Evolutionary conservation across 1,284 basidiomycete species (phyloP).

Genomic region (Wolfiporia cocos): DNA sequence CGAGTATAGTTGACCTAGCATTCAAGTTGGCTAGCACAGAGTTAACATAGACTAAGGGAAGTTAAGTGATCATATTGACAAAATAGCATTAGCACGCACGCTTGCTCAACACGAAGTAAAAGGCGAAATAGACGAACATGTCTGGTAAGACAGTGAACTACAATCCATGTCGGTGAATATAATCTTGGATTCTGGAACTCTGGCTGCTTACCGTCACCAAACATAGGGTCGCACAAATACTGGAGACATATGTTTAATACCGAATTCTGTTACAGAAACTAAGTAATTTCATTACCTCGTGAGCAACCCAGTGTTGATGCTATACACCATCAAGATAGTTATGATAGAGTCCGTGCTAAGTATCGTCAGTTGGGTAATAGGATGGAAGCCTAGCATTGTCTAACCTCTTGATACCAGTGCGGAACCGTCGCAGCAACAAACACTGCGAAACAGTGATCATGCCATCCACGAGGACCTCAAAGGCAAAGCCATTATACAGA

Average conservation of each 20-base stretch:
- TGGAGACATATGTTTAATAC: background rate
- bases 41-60: constrained; percentile 8
- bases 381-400: too few relatives aligned
- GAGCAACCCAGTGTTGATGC: constrained; percentile 17
- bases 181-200: background rate
- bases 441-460: constrained; percentile 17
- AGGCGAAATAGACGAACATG: constrained; percentile 18
- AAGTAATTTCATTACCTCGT: constrained; percentile 12
- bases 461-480: constrained; percentile 15
- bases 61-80: background rate
- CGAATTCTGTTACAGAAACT: background rate
- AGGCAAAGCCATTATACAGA: constrained; percentile 15
- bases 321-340: constrained; percentile 13
- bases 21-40: constrained; percentile 10
- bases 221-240: constrained; percentile 14
- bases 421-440: constrained; percentile 13
- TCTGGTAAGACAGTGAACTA: constrained; percentile 12
- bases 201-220: constrained; percentile 14
- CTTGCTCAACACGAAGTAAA: constrained; percentile 19
- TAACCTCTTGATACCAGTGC: constrained; percentile 18
- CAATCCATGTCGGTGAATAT: background rate
- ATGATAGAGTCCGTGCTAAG: constrained; percentile 13
- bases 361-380: too few relatives aligned
- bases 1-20: constrained; percentile 5
- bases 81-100: constrained; percentile 8